Conservation (phyloP, 2,329 filamentous ascomycete species). For the Penicillium crustosum region DNA sequence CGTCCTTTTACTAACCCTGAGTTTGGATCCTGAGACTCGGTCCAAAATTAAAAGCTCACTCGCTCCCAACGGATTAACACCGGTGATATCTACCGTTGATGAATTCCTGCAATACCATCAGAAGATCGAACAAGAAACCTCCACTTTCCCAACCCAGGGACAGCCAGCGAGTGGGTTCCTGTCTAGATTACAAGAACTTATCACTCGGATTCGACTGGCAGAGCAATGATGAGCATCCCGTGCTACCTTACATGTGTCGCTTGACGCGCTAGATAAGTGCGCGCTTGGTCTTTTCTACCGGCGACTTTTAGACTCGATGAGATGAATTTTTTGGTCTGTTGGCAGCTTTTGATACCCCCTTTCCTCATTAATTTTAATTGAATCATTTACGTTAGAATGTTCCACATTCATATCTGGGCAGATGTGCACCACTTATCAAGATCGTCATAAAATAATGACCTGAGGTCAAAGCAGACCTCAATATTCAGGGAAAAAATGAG, state of each 20-base stretch:
- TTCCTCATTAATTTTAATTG: neutral
- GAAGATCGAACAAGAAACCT: constrained; percentile 54
- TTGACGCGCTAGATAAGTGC: neutral
- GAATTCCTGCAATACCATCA: constrained; percentile 63
- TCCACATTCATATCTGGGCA: neutral
- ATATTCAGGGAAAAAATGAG: neutral
- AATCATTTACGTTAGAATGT: neutral
- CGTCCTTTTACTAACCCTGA: constrained; percentile 79
- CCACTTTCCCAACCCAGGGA: constrained; percentile 45
- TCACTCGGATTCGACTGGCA: constrained; percentile 44
- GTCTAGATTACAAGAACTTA: constrained; percentile 53
- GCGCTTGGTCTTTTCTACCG: neutral
- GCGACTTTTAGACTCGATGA: neutral
- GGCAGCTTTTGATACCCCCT: constrained; percentile 11
- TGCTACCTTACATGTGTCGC: neutral
- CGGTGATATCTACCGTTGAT: constrained; percentile 58
- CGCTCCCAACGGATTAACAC: constrained; percentile 48
- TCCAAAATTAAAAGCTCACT: constrained; percentile 45
- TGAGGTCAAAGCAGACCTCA: neutral
- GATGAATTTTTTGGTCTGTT: neutral
- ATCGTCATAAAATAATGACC: neutral
- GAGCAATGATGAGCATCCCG: constrained; percentile 8
- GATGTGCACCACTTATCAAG: neutral
- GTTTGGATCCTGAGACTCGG: constrained; percentile 54
- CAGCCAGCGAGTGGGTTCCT: constrained; percentile 54